Evolutionary conservation across 1,284 basidiomycete species (phyloP), one percentile per base, ranked within the genome.

Genomic region (Bjerkandera adusta): DNA sequence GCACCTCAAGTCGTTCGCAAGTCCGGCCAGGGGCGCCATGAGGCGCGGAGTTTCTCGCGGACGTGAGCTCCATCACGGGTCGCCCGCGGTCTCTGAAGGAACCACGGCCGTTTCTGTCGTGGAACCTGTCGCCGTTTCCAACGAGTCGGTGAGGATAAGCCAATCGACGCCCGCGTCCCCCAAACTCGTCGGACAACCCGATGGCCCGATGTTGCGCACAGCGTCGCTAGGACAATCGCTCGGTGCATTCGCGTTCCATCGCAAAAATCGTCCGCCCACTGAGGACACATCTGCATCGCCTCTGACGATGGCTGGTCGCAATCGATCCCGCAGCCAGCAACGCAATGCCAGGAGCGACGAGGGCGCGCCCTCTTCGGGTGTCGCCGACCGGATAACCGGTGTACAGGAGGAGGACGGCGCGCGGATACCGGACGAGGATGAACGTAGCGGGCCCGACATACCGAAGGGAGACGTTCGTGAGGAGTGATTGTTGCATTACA

Each of bases 1-100:
- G 3, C 53, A 52, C 35, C 47, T 59, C 36, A 47, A 47, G 11
- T 47, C 57, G n/a, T 57, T 54, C 46, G 26, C 54, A 35, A 52
- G 55, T 8, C 45, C 56, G 24, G n/a, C n/a, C n/a, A 40, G 34
- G n/a, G n/a, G 18, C 18, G 13, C 20, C 5, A 13, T 38, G 42
- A 57, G 42, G 48, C 54, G 38, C 47, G 53, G 48, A 48, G 47
- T 33, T 45, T 48, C 47, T 33, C 51, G 52, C 16, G 18, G 26
- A 5, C 49, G 49, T 21, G 25, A 35, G 11, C 34, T 26, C 12
- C 21, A 15, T 25, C 34, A 48, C 2, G 7, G 8, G 11, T 41
- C 40, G 5, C 44, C 40, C 7, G 39, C 20, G 12, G 48, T 26
- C 8, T 41, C 49, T 5, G 49, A 50, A 15, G 45, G 29, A 27